Percentiles rank a stretch among this genome's conserved stretches.
phyloP scores from a whole-genome alignment of 805 yeast genomes.

The Wickerhamomyces chaumierensis region DNA sequence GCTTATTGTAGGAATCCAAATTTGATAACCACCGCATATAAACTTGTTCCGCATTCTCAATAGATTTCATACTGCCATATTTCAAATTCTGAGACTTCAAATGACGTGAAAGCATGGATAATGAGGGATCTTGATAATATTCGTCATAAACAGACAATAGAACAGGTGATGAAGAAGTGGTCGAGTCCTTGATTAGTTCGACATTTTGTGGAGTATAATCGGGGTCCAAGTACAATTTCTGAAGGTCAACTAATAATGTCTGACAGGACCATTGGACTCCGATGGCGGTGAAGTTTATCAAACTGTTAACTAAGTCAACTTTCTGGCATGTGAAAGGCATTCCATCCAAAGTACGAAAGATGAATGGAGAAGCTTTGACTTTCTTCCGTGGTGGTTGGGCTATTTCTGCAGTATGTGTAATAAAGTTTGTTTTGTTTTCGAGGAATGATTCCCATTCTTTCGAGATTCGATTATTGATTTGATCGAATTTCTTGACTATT shows the following conservation, averaged over 20 bases:
- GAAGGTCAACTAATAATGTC: conserved; percentile 13
- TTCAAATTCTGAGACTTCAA: conserved; percentile 4
- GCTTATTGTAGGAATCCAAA: conserved; percentile 12
- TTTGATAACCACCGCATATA: conserved; percentile 13
- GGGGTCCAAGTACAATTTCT: conserved; percentile 10
- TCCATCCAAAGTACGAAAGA: conserved; percentile 10
- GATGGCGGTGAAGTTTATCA: conserved; percentile 12
- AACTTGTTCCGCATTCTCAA: conserved; percentile 7
- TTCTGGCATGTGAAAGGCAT: conserved; percentile 10
- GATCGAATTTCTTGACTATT: conserved; percentile 2
- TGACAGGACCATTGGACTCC: conserved; percentile 19
- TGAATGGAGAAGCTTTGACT: conserved; percentile 4
- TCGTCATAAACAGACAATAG: conserved; percentile 18
- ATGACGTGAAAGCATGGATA: conserved; percentile 12
- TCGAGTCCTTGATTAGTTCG: not conserved
- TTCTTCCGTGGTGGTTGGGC: conserved; percentile 1
- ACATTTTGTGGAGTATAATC: conserved; percentile 1
- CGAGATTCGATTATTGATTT: conserved; percentile 9
- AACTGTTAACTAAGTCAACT: conserved; percentile 11
- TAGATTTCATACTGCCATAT: conserved; percentile 4
- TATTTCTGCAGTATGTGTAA: not conserved
- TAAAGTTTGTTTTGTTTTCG: not conserved
- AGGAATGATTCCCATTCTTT: conserved; percentile 15
- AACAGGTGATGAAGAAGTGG: conserved; percentile 3
- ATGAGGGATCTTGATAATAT: conserved; percentile 11